Base-by-base conservation (phyloP, 2,329 filamentous ascomycete species). In the Colletotrichum cereale region DNA sequence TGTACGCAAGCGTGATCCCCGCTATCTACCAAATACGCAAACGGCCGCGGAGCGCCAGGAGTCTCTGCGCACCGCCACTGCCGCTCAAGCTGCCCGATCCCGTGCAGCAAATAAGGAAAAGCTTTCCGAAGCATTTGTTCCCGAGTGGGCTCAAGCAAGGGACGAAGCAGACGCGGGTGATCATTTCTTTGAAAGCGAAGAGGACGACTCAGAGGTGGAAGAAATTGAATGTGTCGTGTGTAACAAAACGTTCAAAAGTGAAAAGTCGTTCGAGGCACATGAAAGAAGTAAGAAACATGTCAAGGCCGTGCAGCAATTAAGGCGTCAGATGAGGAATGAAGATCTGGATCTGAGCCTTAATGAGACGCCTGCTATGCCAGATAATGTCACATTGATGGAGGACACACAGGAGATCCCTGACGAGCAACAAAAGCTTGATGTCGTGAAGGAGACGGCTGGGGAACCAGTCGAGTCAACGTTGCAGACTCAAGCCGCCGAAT, bases 281-380 rank as follows among this genome's bases (percentile, higher is more conserved):
- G 95, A 98, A 83, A 94, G 92, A 83, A 98, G 96, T 85, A 99
- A 97, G 81, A 99, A 98, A 82, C 96, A 99, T 77, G 82, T 91
- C 73, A 98, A 97, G 79, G 92, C 94, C 2, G 87, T 98, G 8
- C 91, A 95, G 75, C 89, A 95, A 72, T 82, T 99, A 48, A 90
- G 90, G 76, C 88, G 89, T 77, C 91, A 96, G 79, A 97, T 99
- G 95, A 89, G 87, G 75, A 90, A 91, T 75, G 93, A 99, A 77
- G 92, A 95, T 76, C 84, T 86, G 57, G 86, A 90, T 60, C 77
- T 91, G 5, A 79, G 83, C 62, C 73, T 76, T 1, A 73, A 73
- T n/a, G 34, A 52, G 31, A 53, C 26, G 14, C 16, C 61, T 26
- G n/a, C 47, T 8, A 47, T 34, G 10, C 50, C 50, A 4, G 44